Conservation (phyloP, 768 basidiomycete genomes). For the Kwoniella sp. region DNA sequence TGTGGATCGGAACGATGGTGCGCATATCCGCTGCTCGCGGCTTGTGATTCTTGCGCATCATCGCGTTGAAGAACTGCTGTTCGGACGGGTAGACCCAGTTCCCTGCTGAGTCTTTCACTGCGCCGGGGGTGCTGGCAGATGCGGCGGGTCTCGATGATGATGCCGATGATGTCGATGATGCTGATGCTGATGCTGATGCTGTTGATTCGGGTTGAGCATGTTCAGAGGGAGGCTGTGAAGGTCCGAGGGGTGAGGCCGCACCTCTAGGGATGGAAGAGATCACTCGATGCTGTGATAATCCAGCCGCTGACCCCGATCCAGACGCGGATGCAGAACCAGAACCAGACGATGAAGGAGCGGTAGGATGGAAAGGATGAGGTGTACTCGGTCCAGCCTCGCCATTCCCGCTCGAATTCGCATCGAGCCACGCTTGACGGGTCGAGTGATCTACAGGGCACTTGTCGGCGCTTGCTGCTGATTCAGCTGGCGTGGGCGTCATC, state of each 20-base stretch:
- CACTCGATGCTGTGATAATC: conserved; percentile 73
- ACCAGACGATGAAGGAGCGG: conserved; percentile 23
- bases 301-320: background rate
- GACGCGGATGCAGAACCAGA: background rate
- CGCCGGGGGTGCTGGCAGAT: conserved; percentile 57
- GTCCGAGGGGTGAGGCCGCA: conserved; percentile 18
- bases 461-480: conserved; percentile 25
- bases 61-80: conserved; percentile 97
- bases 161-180: background rate
- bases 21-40: conserved; percentile 88
- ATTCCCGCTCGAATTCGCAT: conserved; percentile 13
- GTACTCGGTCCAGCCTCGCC: conserved; percentile 8
- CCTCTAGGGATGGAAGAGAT: conserved; percentile 82
- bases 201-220: conserved; percentile 6
- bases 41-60: conserved; percentile 87
- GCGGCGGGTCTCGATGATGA: background rate
- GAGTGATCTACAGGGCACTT: conserved; percentile 71
- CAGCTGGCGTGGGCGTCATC: background rate
- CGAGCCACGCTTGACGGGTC: conserved; percentile 60
- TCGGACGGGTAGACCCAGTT: conserved; percentile 99
- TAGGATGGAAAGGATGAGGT: conserved; percentile 30
- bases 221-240: conserved; percentile 27
- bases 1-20: conserved; percentile 96
- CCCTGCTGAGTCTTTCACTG: conserved; percentile 46
- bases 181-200: background rate